Evolutionary conservation across 2,329 filamentous ascomycete genomes (phyloP), one percentile per base, ranked within the genome.

Genomic region (Fusarium coicis): DNA sequence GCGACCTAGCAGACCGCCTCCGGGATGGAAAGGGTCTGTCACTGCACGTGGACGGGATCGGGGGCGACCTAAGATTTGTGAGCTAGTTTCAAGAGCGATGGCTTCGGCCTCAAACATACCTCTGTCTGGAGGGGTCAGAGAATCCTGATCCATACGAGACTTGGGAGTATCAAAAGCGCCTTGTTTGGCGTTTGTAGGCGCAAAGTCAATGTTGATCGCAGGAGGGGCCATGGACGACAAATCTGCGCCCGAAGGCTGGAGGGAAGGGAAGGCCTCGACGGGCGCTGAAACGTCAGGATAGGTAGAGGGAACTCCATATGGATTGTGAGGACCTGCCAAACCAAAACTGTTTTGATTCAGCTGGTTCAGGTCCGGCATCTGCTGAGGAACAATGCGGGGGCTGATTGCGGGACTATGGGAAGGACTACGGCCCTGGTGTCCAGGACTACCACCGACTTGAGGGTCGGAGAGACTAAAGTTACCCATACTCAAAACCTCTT

Each of bases 141-240:
- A 94, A 80, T 97, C 93, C 72, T 91, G 88, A 74, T 94, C 90
- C 74, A 91, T 85, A n/a, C 87, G 86, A 36, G 87, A 83, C 78
- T 93, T 93, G 26, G 88, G 85, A 34, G 89, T 88, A 52, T 81
- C 79, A 63, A 82, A 83, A 37, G 74, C 60, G 39, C 73, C 76
- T 34, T 74, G 76, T 67, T 80, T 82, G 39, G 65, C 88, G 85
- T 58, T 93, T 89, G 91, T 91, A 30, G 95, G 95, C 21, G 95
- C 95, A 81, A 94, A 95, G 80, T 97, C 93, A 76, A 98, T 96
- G 79, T 96, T 97, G 82, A 98, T 98, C 57, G 95, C 93, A 1
- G 95, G 95, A n/a, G 95, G 93, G 7, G 92, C 93, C 92, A 97
- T 96, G 74, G 71, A 65, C 34, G 90, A 89, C 79, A 93, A 88